phyloP scores from a whole-genome alignment of 257 asterid species.

The Solanum pinnatisectum region DNA sequence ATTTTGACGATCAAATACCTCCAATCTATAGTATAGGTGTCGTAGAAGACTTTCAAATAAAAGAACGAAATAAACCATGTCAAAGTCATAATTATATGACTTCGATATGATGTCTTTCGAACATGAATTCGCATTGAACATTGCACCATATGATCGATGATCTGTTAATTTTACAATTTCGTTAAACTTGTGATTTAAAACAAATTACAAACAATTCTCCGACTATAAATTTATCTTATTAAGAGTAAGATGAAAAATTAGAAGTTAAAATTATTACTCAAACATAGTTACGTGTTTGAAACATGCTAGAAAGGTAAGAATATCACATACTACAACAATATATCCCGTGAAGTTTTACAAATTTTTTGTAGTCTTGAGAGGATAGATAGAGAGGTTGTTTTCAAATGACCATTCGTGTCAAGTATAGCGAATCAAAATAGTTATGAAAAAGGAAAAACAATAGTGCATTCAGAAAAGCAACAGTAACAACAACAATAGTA shows the following conservation, averaged over 20 bases:
- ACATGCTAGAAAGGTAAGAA: not conserved
- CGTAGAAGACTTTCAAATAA: not conserved
- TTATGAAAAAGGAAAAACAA: not conserved
- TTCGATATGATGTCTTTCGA: not conserved
- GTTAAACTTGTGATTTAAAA: not conserved
- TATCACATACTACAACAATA: not conserved
- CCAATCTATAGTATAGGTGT: not conserved
- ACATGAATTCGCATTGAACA: not conserved
- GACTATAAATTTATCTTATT: not conserved
- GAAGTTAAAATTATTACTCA: not conserved
- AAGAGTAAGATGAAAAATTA: not conserved
- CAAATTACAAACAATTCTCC: not conserved
- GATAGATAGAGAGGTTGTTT: too few relatives aligned
- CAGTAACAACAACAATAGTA: not conserved
- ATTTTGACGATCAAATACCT: not conserved
- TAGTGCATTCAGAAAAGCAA: not conserved
- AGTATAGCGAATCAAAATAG: not conserved
- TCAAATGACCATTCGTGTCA: not conserved
- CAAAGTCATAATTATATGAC: not conserved
- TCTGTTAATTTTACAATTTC: not conserved
- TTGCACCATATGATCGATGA: not conserved
- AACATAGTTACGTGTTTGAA: not conserved
- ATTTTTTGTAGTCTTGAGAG: not conserved
- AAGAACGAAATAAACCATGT: too few relatives aligned
- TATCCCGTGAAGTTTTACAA: rapidly evolving